A percentile compares a stretch with the other conserved stretches of the same genome.
These are phyloP conservation scores for Somion occarium DNA, from an alignment of 1,284 basidiomycete species.

Conservation along the genomic window DNA sequence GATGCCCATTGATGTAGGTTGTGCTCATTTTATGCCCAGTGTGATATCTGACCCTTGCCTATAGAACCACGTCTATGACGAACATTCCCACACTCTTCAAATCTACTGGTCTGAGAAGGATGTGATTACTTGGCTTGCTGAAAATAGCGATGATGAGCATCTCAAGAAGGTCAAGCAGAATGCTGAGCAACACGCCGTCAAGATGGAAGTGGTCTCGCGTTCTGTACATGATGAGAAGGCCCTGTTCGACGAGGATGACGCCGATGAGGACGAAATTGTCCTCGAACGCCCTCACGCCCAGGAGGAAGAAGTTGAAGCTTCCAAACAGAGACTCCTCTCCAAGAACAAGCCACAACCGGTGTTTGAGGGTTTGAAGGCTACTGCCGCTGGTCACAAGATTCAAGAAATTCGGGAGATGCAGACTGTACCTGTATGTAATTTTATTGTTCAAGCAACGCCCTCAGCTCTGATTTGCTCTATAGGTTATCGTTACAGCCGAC, in stretches of 20 bases:
- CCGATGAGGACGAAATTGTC: constrained; percentile 74
- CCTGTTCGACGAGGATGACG: constrained; percentile 84
- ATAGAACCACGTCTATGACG: constrained; percentile 91
- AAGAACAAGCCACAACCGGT: constrained; percentile 63
- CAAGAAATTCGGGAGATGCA: constrained; percentile 90
- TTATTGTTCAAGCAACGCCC: background rate
- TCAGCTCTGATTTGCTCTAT: constrained; percentile 7
- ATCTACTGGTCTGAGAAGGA: constrained; percentile 92
- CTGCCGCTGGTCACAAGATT: constrained; percentile 77
- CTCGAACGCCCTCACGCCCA: constrained; percentile 56
- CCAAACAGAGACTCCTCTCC: constrained; percentile 75
- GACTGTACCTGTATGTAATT: constrained; percentile 76
- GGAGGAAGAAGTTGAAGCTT: constrained; percentile 48
- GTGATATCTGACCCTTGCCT: background rate
- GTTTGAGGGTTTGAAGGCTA: constrained; percentile 78
- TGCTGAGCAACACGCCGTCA: constrained; percentile 76
- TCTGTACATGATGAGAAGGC: constrained; percentile 82
- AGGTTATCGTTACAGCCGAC: constrained; percentile 92
- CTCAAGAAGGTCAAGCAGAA: constrained; percentile 89
- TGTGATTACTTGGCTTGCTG: constrained; percentile 91
- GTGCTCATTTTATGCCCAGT: background rate
- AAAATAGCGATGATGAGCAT: constrained; percentile 92
- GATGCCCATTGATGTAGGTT: constrained; percentile 89
- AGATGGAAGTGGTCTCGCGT: constrained; percentile 82
- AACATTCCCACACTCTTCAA: constrained; percentile 83